phyloP scores from a whole-genome alignment of 768 basidiomycete species.

The Lyophyllum atratum region DNA sequence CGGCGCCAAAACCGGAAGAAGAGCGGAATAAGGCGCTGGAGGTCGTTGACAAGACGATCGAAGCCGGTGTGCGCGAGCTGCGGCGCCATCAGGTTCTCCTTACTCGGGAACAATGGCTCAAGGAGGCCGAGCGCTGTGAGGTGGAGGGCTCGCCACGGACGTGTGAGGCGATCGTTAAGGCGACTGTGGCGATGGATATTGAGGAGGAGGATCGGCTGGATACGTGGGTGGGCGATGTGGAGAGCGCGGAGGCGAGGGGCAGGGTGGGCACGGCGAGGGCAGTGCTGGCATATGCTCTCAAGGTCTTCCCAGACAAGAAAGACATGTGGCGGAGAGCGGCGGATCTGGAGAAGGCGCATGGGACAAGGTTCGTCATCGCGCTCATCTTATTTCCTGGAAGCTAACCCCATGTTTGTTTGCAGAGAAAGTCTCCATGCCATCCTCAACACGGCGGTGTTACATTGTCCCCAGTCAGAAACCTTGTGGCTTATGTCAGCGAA shows the following conservation, averaged over 20 bases:
- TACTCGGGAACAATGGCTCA: slow-evolving; percentile 92
- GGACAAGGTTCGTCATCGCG: slow-evolving; percentile 59
- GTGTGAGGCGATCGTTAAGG: slow-evolving; percentile 93
- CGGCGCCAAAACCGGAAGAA: slow-evolving; percentile 47
- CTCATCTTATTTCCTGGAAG: too few species aligned
- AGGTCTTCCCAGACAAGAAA: slow-evolving; percentile 85
- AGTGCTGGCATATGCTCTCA: slow-evolving; percentile 87
- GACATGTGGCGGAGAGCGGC: slow-evolving; percentile 91
- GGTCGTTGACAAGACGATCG: slow-evolving; percentile 86
- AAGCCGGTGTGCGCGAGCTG: slow-evolving; percentile 77
- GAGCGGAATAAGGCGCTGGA: slow-evolving; percentile 66
- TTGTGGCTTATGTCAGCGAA: slow-evolving; percentile 99
- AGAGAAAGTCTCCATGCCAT: slow-evolving; percentile 84
- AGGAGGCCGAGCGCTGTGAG: slow-evolving; percentile 93
- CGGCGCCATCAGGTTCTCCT: slow-evolving; percentile 84
- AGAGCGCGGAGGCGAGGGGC: slow-evolving; percentile 73
- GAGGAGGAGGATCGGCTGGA: slow-evolving; percentile 93
- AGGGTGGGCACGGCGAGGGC: slow-evolving; percentile 84
- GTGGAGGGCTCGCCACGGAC: slow-evolving; percentile 81
- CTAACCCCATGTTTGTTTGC: background rate
- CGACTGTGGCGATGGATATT: slow-evolving; percentile 89
- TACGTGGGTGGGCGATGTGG: slow-evolving; percentile 92
- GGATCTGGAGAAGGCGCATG: slow-evolving; percentile 90
- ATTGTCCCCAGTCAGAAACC: slow-evolving; percentile 94
- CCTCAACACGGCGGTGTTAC: slow-evolving; percentile 78